Evolutionary conservation across 2,329 filamentous ascomycete species (phyloP), one percentile per base, ranked within the genome.

Genomic region (Sclerotinia subarctica): DNA sequence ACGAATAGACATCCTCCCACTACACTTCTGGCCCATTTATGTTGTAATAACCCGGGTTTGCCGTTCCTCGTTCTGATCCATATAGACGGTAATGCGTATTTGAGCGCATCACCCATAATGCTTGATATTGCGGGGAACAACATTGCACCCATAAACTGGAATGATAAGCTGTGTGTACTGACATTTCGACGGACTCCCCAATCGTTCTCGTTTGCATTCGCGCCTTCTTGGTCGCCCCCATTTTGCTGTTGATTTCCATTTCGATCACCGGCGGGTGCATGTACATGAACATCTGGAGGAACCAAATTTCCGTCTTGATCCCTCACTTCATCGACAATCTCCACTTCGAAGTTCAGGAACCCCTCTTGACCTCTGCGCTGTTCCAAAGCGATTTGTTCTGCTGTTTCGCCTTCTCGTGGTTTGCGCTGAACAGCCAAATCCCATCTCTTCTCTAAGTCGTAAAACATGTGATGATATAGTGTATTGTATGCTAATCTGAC

Each of bases 1-100:
- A 98, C 89, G 74, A 94, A 97, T 26, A 96, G 80, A 76, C 92
- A 95, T 0, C 95, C 95, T 1, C 95, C 95, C 1, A 95, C 85
- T 3, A 99, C 82, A 75, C 92, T 97, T 67, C 95, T 85, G 0
- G 93, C 95, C 93, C 95, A 98, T 69, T 89, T 88, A 73, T 91
- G 87, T 76, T 95, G 91, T 44, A 99, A 78, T 35, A 98, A 82
- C 3, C 74, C 75, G 17, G 38, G 52, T 6, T 60, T 66, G 51
- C 51, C 47, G n/a, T 64, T 58, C 35, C 53, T 42, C 21, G 53
- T 26, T 11, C 17, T 62, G 17, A 90, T 88, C 88, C 91, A 93
- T 4, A 86, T 80, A 47, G 81, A 81, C 0, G 94, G 94, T 0
- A 97, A 81, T 0, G 85, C 78, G 15, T 86, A 77, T 19, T 90